Evolutionary conservation across 768 basidiomycete species (phyloP), one percentile per base, ranked within the genome.

Genomic region (Trametes sanguinea): DNA sequence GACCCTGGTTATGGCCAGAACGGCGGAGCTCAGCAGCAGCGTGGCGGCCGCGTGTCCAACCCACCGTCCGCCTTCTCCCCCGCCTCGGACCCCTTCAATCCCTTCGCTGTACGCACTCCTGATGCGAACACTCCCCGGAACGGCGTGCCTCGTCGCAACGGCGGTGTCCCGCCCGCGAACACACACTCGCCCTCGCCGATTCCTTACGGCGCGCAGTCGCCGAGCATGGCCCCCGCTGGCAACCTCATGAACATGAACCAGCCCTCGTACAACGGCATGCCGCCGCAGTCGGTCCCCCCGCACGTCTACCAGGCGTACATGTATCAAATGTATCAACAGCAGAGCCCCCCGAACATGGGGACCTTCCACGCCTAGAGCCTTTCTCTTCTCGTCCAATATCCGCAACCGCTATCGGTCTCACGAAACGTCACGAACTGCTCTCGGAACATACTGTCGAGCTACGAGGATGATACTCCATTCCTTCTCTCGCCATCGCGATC

Each of bases 291-390:
- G 61, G 76, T 85, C 48, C 81, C 87, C 9, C 82, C 87, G 64
- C 88, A 90, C 69, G 74, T 88, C 64, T 92, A 92, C 72, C 86
- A 89, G 75, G 82, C 86, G 60, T 92, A 92, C 78, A 87, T 92
- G 89, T 91, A 91, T 72, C 87, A 88, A 76, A 79, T 89, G 72
- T 92, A 92, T 75, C 89, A 89, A 72, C 76, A 87, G 73, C 87
- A 89, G 76, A 86, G 83, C 66, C 84, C 86, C 22, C 83, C 84
- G 65, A 88, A 89, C 75, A 89, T 92, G 86, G 89, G 90, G 69
- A 72, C 87, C 54, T 93, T 87, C 82, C 74, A 75, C 55, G 70
- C 75, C 68, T 75, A 73, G 67, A 73, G 42, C n/a, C 13, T 39
- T 43, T 57, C 54, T 45, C 52, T 58, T 45, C 22, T 37, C 35